A percentile compares a stretch with the other conserved stretches of the same genome.
These are phyloP conservation scores for Musa schizocarpa DNA, from an alignment of 176 grass and related monocot genomes.

Conservation along the genomic window DNA sequence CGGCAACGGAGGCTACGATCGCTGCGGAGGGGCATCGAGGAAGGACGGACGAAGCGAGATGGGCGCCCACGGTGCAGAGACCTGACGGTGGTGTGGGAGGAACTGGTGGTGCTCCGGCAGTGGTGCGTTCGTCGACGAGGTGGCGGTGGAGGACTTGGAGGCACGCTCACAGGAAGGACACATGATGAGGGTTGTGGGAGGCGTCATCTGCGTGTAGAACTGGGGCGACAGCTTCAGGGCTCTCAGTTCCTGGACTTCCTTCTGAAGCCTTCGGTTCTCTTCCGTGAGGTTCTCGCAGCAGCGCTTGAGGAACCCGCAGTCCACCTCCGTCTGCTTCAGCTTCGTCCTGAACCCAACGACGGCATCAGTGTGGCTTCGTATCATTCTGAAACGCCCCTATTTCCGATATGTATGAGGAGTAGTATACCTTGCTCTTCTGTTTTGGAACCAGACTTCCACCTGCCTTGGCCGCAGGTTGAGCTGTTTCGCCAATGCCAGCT, in stretches of 20 bases:
- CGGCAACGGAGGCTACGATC: too few relatives aligned
- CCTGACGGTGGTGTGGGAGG: too few relatives aligned
- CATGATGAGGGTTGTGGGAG: constrained; percentile 82
- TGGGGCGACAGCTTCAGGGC: constrained; percentile 54
- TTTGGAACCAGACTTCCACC: constrained; percentile 98
- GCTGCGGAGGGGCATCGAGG: neutral
- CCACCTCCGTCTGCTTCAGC: constrained; percentile 92
- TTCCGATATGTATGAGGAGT: neutral
- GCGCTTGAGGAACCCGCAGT: constrained; percentile 71
- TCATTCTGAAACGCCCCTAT: neutral
- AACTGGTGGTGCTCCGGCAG: neutral
- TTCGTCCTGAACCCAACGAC: constrained; percentile 38
- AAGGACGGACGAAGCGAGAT: neutral
- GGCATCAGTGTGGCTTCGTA: neutral
- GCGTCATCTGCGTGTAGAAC: constrained; percentile 48
- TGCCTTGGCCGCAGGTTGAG: constrained; percentile 75
- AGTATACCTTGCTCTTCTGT: constrained; percentile 68
- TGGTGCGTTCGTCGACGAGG: neutral
- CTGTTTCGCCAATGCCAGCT: constrained; percentile 70
- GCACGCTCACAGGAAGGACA: constrained; percentile 77
- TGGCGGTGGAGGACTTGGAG: constrained; percentile 17
- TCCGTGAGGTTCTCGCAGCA: constrained; percentile 73
- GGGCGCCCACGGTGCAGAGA: neutral
- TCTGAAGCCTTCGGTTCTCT: constrained; percentile 67
- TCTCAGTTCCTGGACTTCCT: constrained; percentile 80